Evolutionary conservation across 345 rosid genomes (phyloP), one percentile per base, ranked within the genome.

Genomic region (Arabis hirsuta): DNA sequence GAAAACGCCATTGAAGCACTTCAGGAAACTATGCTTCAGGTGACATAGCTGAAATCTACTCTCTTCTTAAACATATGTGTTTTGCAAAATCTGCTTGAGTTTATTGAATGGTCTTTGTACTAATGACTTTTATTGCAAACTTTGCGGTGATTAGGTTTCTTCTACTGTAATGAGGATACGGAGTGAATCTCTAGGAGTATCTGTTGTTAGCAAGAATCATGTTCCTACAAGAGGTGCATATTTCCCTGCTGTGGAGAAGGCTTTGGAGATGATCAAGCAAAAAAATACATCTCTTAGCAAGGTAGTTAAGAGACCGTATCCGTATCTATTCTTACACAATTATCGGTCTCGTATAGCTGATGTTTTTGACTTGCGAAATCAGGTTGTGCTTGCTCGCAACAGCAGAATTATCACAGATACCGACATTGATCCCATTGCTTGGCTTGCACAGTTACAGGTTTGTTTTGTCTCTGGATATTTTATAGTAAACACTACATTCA

Each of bases 371-470:
- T 65, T 24, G 55, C 0, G 11, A 56, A 70, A 71, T 39, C 73
- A 93, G 98, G 97, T 94, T 48, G 98, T 94, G 47, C 90, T 93
- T 58, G 97, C 96, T 14, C 90, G 97, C 3, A 87, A 88, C 82
- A 90, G 89, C 85, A 84, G 82, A 67, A 80, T 87, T 12, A 81
- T 85, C 19, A 89, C 89, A 4, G 88, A 86, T 64, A 79, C 70
- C 5, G 86, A 86, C 65, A 83, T 93, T 55, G 91, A 93, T 76
- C 95, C 98, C 65, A 81, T 89, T 47, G 62, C 85, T 48, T 89
- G 90, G 96, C 69, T 93, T 52, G 91, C 97, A 65, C 86, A 86
- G 74, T 79, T 93, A 34, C 91, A 88, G 97, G 98, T 87, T 87
- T 44, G 63, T 58, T 26, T 42, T 72, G 9, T 65, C 34, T 68